Evolutionary conservation across 495 filamentous ascomycete genomes (phyloP), one percentile per base, ranked within the genome.

Genomic region (Staphylotrichum longicolle): DNA sequence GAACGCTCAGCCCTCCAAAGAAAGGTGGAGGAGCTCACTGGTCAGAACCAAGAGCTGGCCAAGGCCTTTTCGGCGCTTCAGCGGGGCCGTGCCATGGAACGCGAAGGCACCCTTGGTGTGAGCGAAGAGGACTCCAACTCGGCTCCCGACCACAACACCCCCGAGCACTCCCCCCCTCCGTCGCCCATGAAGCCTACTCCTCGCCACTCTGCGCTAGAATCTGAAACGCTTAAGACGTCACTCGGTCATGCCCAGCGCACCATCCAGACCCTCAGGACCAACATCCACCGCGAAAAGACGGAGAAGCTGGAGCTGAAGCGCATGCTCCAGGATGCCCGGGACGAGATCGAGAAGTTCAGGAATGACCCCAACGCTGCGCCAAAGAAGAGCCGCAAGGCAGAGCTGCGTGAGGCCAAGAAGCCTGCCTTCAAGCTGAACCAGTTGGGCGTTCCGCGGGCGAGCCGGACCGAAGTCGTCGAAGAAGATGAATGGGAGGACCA

Each of bases 271-370:
- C 81, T 98, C 40, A 91, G 96, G 77, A 89, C 86, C 72, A 96
- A 91, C 65, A 89, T 98, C 54, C 91, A 97, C 71, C 88, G 94
- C 33, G 94, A 98, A 75, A 98, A 96, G 82, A 95, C 93, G 0
- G 94, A 98, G 72, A 98, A 96, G 78, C 83, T 96, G 30, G 94
- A 98, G 71, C 81, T 97, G 50, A 93, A 90, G 73, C 89, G 95
- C 57, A 91, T 98, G 85, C 82, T 98, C 37, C 95, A 96, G 77
- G 94, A 98, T 64, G 88, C 92, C 41, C 86, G 94, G 34, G 94
- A 98, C 72, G 95, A 98, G 67, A 74, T 98, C 32, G 94, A 98
- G 75, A 81, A 84, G 63, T 75, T 87, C 37, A 85, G 92, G 57
- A 81, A 73, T 52, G 89, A 92, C 30, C 75, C 68, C 40, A 64